phyloP scores from a whole-genome alignment of 495 filamentous ascomycete species.

The Platismatia glauca region DNA sequence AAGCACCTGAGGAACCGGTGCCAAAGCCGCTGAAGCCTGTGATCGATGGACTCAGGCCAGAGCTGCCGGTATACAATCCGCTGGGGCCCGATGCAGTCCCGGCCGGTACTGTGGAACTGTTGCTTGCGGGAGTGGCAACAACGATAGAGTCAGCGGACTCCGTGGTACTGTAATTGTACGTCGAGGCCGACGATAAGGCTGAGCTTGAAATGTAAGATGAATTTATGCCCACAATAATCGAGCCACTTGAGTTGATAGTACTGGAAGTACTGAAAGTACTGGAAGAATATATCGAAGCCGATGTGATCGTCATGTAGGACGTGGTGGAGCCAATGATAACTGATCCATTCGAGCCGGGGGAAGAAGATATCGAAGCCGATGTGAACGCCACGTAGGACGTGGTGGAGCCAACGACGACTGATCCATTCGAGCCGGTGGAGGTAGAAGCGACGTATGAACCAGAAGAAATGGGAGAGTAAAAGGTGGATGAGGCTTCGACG shows the following conservation, averaged over 20 bases:
- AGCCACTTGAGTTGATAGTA: neutral
- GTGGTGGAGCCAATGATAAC: neutral
- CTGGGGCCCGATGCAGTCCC: no score
- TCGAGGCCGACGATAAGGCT: neutral
- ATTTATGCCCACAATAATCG: neutral
- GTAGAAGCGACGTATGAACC: neutral
- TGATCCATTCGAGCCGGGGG: neutral
- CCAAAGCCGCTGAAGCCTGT: neutral
- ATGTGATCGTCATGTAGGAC: neutral
- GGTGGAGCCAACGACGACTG: neutral
- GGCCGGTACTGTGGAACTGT: no score
- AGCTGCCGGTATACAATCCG: no score
- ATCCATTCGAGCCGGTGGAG: neutral
- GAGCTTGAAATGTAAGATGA: neutral
- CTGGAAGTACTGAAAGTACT: neutral
- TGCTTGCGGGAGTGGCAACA: neutral
- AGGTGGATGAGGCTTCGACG: neutral
- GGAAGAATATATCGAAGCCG: neutral
- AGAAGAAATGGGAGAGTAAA: neutral
- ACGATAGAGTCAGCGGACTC: neutral
- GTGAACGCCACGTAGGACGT: neutral
- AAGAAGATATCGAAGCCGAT: neutral
- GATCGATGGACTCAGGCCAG: neutral
- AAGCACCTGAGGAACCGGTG: neutral
- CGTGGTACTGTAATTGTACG: neutral